Evolutionary conservation across 345 rosid genomes (phyloP).

Genomic region (Diplotaxis tenuifolia): DNA sequence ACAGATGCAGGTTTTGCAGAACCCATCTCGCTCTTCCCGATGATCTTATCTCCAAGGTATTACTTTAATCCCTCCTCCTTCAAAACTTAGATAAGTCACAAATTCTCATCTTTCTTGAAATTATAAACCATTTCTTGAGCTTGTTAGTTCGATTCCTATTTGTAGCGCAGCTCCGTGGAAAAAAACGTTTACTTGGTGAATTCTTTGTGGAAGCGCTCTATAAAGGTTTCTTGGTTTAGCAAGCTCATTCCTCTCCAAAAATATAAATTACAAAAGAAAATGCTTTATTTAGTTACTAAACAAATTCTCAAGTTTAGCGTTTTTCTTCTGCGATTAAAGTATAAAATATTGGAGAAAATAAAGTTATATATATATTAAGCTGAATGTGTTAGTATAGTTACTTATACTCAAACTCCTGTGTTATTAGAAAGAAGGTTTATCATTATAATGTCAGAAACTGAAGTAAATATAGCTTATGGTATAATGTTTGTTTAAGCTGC

Average conservation of each 20-base stretch:
- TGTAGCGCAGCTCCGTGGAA: background rate
- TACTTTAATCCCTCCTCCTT: background rate
- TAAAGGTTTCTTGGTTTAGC: background rate
- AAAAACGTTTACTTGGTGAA: background rate
- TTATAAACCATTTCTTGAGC: background rate
- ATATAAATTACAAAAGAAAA: background rate
- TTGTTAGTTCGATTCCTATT: slow-evolving; percentile 9
- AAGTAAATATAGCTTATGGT: background rate
- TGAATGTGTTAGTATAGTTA: background rate
- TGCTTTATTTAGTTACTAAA: background rate
- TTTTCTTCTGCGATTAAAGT: slow-evolving; percentile 5
- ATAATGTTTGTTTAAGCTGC: background rate
- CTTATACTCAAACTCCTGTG: background rate
- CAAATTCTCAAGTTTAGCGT: slow-evolving; percentile 12
- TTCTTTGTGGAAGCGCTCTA: background rate
- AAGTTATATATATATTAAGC: slow-evolving; percentile 4
- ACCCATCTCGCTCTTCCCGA: slow-evolving; percentile 78
- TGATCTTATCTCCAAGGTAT: slow-evolving; percentile 70
- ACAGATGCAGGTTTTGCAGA: slow-evolving; percentile 82
- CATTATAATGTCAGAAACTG: background rate
- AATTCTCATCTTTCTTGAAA: slow-evolving; percentile 13
- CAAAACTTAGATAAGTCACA: background rate
- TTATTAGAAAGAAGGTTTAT: background rate
- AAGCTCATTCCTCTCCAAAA: background rate
- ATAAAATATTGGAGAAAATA: background rate